Evolutionary conservation across 768 basidiomycete species (phyloP).

Genomic region (Pleurotus tuber-regium): DNA sequence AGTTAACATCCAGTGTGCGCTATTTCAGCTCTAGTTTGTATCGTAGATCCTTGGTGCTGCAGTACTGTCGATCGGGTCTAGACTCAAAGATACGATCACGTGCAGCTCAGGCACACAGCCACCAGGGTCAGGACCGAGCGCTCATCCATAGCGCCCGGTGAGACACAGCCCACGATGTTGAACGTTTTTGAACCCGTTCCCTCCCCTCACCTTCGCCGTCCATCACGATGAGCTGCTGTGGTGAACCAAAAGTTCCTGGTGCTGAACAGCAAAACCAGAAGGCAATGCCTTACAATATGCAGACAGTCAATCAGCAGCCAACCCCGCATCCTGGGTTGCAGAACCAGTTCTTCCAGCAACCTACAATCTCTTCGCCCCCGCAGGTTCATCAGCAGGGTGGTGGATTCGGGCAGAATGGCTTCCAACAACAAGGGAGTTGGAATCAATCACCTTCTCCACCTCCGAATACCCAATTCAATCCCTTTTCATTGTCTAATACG

Average conservation of each 20-base stretch:
- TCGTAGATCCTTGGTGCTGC: too few relatives aligned
- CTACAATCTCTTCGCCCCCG: conserved; percentile 46
- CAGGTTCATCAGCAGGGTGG: conserved; percentile 19
- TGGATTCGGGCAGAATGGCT: conserved; percentile 24
- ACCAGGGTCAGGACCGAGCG: conserved; percentile 1
- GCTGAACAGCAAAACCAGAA: conserved; percentile 28
- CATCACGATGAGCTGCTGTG: conserved; percentile 64
- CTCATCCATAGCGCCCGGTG: not conserved
- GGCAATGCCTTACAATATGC: conserved; percentile 15
- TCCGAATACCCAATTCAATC: conserved; percentile 27
- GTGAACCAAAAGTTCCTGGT: conserved; percentile 36
- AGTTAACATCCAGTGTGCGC: too few relatives aligned
- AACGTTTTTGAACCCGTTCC: conserved; percentile 9
- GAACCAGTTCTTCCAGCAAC: conserved; percentile 42
- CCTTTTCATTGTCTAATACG: conserved; percentile 13
- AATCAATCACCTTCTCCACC: conserved; percentile 34
- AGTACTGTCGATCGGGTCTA: too few relatives aligned
- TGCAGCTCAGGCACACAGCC: not conserved
- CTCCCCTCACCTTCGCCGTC: conserved; percentile 4
- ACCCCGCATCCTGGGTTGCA: conserved; percentile 33
- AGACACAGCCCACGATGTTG: conserved; percentile 10
- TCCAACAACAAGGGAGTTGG: conserved; percentile 27
- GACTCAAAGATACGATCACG: too few relatives aligned
- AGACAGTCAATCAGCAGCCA: conserved; percentile 55
- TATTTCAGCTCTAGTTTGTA: too few relatives aligned